phyloP scores from a whole-genome alignment of 2,329 filamentous ascomycete genomes.

The Ambrosiella xylebori region DNA sequence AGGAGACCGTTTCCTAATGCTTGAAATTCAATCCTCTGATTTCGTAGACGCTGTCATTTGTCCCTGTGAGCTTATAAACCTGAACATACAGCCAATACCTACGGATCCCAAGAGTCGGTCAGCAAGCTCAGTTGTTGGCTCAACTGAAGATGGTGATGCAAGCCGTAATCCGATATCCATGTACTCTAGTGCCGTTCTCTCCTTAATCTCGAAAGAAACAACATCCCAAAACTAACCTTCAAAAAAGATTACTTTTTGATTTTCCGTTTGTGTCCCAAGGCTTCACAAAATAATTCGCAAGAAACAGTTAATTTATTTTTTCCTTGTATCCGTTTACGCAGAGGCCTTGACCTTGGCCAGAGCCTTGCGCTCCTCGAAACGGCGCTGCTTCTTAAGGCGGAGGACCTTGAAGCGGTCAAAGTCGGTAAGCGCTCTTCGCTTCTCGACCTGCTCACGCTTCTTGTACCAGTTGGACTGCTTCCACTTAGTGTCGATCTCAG shows the following conservation, averaged over 20 bases:
- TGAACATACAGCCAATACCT: conserved; percentile 49
- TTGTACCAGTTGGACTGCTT: conserved; percentile 83
- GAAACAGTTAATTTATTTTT: conserved; percentile 19
- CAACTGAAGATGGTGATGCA: conserved; percentile 25
- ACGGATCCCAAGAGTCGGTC: conserved; percentile 39
- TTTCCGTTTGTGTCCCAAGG: conserved; percentile 13
- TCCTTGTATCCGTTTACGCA: conserved; percentile 40
- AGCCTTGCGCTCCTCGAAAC: conserved; percentile 95
- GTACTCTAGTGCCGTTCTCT: conserved; percentile 11
- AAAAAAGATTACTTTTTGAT: conserved; percentile 13
- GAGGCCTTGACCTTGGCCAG: conserved; percentile 80
- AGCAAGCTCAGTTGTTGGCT: conserved; percentile 35
- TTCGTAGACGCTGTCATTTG: conserved; percentile 49
- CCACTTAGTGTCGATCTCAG: conserved; percentile 87
- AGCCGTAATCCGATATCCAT: conserved; percentile 16
- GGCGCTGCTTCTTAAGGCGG: conserved; percentile 97
- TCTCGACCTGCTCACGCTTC: conserved; percentile 70
- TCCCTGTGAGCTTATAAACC: conserved; percentile 24
- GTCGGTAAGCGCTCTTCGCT: conserved; percentile 84
- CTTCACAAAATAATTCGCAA: conserved; percentile 13
- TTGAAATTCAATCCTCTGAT: conserved; percentile 26
- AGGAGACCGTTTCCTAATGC: conserved; percentile 14
- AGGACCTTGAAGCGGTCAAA: conserved; percentile 99
- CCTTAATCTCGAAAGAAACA: conserved; percentile 22
- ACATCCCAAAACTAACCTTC: conserved; percentile 9